Conservation (phyloP, 176 grass and related monocot species). For the Typha latifolia region DNA sequence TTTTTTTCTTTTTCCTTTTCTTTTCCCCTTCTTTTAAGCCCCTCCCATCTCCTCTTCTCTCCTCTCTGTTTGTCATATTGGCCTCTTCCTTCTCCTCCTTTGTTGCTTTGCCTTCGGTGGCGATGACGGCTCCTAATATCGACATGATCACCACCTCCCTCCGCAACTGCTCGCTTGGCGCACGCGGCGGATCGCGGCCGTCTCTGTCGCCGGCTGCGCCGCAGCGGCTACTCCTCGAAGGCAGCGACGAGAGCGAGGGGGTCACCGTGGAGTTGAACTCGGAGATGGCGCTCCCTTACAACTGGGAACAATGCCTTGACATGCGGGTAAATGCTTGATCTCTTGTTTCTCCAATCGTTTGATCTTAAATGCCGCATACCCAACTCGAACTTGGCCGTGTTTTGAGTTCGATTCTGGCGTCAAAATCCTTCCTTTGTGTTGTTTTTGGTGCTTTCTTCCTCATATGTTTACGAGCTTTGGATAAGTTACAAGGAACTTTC, state of each 20-base stretch:
- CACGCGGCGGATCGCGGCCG: neutral
- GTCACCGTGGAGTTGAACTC: conserved; percentile 93
- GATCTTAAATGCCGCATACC: conserved; percentile 3
- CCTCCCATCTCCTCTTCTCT: too few relatives aligned
- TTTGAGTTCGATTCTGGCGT: neutral
- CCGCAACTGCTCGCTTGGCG: conserved; percentile 49
- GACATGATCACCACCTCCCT: conserved; percentile 62
- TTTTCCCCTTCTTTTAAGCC: neutral
- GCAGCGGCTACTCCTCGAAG: conserved; percentile 14
- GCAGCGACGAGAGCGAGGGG: conserved; percentile 28
- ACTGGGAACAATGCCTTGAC: conserved; percentile 99
- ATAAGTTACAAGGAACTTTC: neutral
- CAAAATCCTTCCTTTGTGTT: neutral
- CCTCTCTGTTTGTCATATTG: neutral
- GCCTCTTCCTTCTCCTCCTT: neutral
- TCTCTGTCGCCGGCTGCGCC: neutral
- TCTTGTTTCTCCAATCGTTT: conserved; percentile 7
- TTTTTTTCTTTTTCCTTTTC: neutral
- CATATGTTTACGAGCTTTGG: neutral
- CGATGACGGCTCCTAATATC: conserved; percentile 66
- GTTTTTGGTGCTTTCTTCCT: neutral
- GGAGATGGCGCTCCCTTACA: conserved; percentile 72
- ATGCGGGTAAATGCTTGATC: conserved; percentile 47
- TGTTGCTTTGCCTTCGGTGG: conserved; percentile 6
- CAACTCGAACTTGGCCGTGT: neutral